Evolutionary conservation across 345 rosid genomes (phyloP).

Genomic region (Syzygium jambos): DNA sequence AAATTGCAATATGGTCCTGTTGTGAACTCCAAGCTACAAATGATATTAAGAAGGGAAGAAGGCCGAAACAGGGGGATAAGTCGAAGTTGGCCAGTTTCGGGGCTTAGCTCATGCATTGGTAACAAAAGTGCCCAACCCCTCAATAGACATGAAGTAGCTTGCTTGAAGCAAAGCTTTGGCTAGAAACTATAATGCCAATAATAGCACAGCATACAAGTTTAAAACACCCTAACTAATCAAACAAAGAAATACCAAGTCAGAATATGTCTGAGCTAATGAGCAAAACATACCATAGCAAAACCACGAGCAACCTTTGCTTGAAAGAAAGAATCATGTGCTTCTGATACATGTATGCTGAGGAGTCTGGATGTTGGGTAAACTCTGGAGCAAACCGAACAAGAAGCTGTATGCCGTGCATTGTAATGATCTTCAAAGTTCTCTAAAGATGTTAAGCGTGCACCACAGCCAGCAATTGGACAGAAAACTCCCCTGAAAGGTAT

Average conservation of each 20-base stretch:
- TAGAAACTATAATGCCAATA: background rate
- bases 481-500: conserved; percentile 46
- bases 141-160: background rate
- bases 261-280: background rate
- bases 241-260: background rate
- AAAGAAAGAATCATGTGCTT: conserved; percentile 92
- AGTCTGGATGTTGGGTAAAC: conserved; percentile 80
- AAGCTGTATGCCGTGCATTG: conserved; percentile 71
- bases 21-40: background rate
- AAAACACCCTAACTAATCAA: background rate
- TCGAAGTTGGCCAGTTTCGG: background rate
- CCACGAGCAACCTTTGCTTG: conserved; percentile 95
- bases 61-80: background rate
- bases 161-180: background rate
- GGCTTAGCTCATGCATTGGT: background rate
- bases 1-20: background rate
- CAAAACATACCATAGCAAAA: conserved; percentile 54
- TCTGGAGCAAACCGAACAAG: conserved; percentile 86
- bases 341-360: conserved; percentile 81
- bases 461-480: conserved; percentile 85
- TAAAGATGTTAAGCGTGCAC: conserved; percentile 45
- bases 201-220: background rate
- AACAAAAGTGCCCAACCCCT: background rate
- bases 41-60: background rate
- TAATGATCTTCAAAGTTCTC: conserved; percentile 88